phyloP scores from a whole-genome alignment of 306 rosid species.

The Delonix regia region DNA sequence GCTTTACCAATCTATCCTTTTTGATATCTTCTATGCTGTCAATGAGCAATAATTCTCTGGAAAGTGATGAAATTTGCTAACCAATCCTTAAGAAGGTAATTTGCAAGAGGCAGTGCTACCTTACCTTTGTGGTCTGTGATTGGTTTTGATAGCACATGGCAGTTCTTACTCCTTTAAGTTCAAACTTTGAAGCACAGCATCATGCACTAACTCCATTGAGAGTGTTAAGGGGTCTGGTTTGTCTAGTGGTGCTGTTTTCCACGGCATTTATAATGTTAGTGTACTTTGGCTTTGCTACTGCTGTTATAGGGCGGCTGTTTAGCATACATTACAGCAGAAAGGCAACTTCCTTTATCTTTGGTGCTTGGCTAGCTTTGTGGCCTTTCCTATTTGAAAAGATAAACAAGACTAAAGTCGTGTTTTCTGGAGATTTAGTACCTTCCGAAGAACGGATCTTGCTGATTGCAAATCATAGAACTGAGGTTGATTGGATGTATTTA shows the following conservation, averaged over 20 bases:
- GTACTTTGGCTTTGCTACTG: conserved; percentile 57
- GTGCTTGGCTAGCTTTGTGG: conserved; percentile 88
- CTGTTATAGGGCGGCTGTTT: conserved; percentile 61
- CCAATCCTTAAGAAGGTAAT: conserved; percentile 33
- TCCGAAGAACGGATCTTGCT: conserved; percentile 60
- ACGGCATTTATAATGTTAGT: conserved; percentile 76
- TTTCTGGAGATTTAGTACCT: conserved; percentile 70
- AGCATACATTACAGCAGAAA: conserved; percentile 70
- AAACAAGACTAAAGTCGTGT: conserved; percentile 70
- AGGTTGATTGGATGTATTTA: conserved; percentile 90
- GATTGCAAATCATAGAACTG: conserved; percentile 84
- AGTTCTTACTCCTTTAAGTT: conserved; percentile 38
- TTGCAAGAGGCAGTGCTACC: conserved; percentile 36
- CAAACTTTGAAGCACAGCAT: conserved; percentile 34
- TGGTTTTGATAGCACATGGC: conserved; percentile 54
- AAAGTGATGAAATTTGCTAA: not conserved
- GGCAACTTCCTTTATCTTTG: conserved; percentile 68
- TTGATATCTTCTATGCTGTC: conserved; percentile 1
- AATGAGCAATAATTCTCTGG: conserved; percentile 4
- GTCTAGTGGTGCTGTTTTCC: conserved; percentile 63
- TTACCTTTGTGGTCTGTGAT: conserved; percentile 18
- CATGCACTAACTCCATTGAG: conserved; percentile 49
- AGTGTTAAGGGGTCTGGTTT: conserved; percentile 61
- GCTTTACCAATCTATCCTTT: conserved; percentile 15
- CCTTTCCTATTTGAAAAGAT: conserved; percentile 82